A percentile compares a stretch with the other conserved stretches of the same genome.
phyloP scores from a whole-genome alignment of 208 protist genomes.

The Lotmaria passim region DNA sequence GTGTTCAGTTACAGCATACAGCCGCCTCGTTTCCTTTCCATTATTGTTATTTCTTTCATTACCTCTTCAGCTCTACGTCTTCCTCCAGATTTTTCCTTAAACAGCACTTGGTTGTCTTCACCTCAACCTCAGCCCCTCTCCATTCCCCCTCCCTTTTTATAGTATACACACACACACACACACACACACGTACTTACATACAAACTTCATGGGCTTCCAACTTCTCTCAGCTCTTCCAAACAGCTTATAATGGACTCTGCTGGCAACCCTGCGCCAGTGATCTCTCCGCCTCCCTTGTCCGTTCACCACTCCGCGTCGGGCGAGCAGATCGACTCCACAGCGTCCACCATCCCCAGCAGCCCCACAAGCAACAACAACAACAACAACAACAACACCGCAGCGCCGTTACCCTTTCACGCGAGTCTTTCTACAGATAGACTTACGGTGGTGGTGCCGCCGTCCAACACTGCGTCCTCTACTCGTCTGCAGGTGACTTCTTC shows the following conservation, averaged over 20 bases:
- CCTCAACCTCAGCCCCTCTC: too few relatives aligned
- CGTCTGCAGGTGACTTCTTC: too few relatives aligned
- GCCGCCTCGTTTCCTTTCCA: not conserved
- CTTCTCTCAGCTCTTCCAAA: not conserved
- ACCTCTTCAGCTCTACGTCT: not conserved
- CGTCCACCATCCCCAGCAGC: not conserved
- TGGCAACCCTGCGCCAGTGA: not conserved
- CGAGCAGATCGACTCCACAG: not conserved
- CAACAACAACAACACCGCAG: too few relatives aligned
- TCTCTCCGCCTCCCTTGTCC: not conserved
- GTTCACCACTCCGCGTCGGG: not conserved
- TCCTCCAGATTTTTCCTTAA: not conserved
- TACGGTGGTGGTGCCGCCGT: too few relatives aligned
- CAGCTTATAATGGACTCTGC: conserved; percentile 11
- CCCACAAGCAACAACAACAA: not conserved
- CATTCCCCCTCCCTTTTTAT: too few relatives aligned
- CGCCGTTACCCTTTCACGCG: too few relatives aligned
- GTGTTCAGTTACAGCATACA: not conserved
- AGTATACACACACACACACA: too few relatives aligned
- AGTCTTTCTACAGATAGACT: too few relatives aligned
- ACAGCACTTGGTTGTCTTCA: too few relatives aligned
- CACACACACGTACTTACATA: too few relatives aligned
- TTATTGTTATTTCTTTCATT: not conserved
- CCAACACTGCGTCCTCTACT: too few relatives aligned
- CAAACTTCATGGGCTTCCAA: not conserved